Evolutionary conservation across 1,139 yeast genomes (phyloP), one percentile per base, ranked within the genome.

Genomic region (Keqinozyma sinolaborantium): DNA sequence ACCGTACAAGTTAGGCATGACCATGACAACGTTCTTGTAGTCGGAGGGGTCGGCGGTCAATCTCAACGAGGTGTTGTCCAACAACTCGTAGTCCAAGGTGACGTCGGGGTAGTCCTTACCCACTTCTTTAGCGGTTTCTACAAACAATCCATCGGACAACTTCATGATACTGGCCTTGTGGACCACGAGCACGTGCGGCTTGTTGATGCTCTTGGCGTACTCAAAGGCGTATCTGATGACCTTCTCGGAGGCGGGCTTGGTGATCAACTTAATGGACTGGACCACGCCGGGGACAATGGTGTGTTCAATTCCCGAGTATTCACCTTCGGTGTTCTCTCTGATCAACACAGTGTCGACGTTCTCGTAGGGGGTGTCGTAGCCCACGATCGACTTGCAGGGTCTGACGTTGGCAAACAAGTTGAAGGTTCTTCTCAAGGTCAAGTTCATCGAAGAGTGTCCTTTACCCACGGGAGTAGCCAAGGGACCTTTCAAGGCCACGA

Each of bases 261-360:
- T 92, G 71, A 92, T 92, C 64, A 92, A 79, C 73, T 92, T 92
- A 70, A 92, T 92, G 42, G 96, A 86, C 72, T 92, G 97, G 36
- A 92, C 97, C 35, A 92, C 97, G 56, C 98, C 98, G 44, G 97
- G 97, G 37, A 88, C 95, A 44, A 92, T 90, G 45, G 90, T 84
- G 73, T 92, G 98, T 73, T 92, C 98, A 50, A 92, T 90, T 68
- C 98, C 98, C 26, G 97, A 88, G 73, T 92, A 92, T 70, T 92
- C 98, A 69, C 97, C 98, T 70, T 92, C 98, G 51, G 98, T 92
- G 79, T 92, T 92, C 71, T 92, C 98, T 77, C 98, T 87, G 64
- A 92, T 88, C 58, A 92, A 76, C 31, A 92, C 97, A 43, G 96
- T 83, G 69, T 92, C 95, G 46, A 92, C 97, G 60, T 86, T 76